Base-by-base conservation (phyloP, 805 yeast species). In the Wickerhamiella cacticola region DNA sequence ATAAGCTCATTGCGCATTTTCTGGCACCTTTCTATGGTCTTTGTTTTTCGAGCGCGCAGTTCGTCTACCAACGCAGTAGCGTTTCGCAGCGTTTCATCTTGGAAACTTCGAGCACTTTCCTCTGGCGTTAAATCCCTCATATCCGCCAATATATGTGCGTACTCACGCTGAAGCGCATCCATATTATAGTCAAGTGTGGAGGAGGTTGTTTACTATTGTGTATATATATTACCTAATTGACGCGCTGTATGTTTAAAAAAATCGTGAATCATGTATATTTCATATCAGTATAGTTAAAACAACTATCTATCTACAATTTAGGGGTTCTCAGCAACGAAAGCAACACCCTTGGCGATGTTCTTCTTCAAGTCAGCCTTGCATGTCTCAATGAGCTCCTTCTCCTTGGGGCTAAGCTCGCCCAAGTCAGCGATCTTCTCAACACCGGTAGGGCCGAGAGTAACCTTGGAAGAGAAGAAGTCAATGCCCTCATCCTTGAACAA, bases 391-490 rank as follows among this genome's bases (percentile, higher is more conserved):
- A 87, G 76, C 69, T 79, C 84, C 72, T 82, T 83, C 78, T 88
- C 96, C 68, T 79, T 81, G 58, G 69, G 68, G 52, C 85, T 72
- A 62, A 87, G 68, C 58, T 71, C 67, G 63, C 96, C 96, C 62
- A 87, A 74, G 51, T 73, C 71, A 74, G 84, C 95, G 64, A 87
- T 71, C 67, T 78, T 74, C 67, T 78, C 76, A 57, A 82, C 84
- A 80, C 96, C 96, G 55, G 82, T 76, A 63, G 80, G 82, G 58
- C 97, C 97, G 63, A 89, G 79, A 59, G 95, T 83, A 57, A 92
- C 94, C 70, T 79, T 81, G 58, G 96, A 82, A 48, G 97, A 87
- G 75, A 92, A 92, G 83, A 88, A 92, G 55, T 86, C 89, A 61
- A 92, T 83, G 65, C 97, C 97, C 73, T 88, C 95, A 49, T 65